Conservation (phyloP, 192 early-diverging fungal genomes). For the Allomyces javanicus region DNA sequence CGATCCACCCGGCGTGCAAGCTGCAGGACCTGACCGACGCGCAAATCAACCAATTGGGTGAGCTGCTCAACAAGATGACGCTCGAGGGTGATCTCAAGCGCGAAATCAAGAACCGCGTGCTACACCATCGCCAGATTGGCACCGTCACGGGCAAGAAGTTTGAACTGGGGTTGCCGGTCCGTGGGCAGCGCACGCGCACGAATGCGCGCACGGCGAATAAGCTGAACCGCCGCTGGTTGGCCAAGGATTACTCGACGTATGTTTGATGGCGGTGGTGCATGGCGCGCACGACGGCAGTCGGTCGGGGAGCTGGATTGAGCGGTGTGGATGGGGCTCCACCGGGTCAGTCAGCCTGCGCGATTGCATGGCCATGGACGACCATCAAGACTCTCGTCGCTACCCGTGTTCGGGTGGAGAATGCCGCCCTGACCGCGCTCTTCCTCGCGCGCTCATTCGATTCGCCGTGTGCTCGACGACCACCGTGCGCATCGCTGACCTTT, state of each 20-base stretch:
- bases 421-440: too few relatives aligned
- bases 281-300: too few relatives aligned
- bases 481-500: too few relatives aligned
- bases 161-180: constrained; percentile 68
- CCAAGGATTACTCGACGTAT: constrained; percentile 19
- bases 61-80: constrained; percentile 70
- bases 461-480: too few relatives aligned
- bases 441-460: too few relatives aligned
- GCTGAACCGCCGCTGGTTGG: constrained; percentile 39
- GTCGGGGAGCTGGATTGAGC: too few relatives aligned
- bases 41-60: constrained; percentile 68
- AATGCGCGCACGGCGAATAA: constrained; percentile 75
- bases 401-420: too few relatives aligned
- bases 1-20: constrained; percentile 67
- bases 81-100: constrained; percentile 62
- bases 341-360: too few relatives aligned
- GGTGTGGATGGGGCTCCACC: too few relatives aligned
- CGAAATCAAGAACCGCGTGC: constrained; percentile 45
- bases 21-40: constrained; percentile 71
- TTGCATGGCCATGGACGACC: too few relatives aligned
- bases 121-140: constrained; percentile 49
- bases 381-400: too few relatives aligned
- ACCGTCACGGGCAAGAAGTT: constrained; percentile 67
- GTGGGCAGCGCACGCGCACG: constrained; percentile 68
- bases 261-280: too few relatives aligned